Conservation (phyloP, 129 eudicot species). For the Lactuca sativa region DNA sequence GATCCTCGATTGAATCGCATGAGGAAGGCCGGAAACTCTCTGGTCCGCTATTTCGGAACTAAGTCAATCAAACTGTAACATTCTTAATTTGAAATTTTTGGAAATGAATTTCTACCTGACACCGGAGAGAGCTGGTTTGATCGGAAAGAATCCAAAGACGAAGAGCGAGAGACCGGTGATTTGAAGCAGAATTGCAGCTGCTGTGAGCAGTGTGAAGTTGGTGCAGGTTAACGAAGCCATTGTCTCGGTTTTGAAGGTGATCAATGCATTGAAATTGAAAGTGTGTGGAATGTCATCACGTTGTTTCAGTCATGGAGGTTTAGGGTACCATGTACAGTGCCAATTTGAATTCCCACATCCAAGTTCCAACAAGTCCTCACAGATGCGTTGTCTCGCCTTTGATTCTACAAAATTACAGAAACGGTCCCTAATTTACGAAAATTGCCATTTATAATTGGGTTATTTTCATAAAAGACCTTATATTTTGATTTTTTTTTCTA, state of each 20-base stretch:
- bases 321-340: constrained; percentile 1
- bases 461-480: no score
- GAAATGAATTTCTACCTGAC: constrained; percentile 42
- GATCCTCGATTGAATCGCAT: constrained; percentile 34
- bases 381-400: no score
- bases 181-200: constrained; percentile 52
- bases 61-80: not conserved
- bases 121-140: constrained; percentile 81
- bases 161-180: constrained; percentile 73
- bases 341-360: not conserved
- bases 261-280: not conserved
- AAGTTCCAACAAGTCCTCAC: not conserved
- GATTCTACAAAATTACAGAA: no score
- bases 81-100: not conserved
- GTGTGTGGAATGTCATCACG: not conserved
- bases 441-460: no score
- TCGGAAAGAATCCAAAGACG: constrained; percentile 87
- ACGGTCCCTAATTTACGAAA: no score
- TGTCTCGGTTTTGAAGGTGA: constrained; percentile 7
- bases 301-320: constrained; percentile 12
- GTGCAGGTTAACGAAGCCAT: constrained; percentile 51
- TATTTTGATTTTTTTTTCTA: no score
- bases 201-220: constrained; percentile 45
- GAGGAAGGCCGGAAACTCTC: constrained; percentile 70
- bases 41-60: constrained; percentile 47